Evolutionary conservation across 176 grass and related monocot genomes (phyloP).

Genomic region (bread wheat (Triticum aestivum)): DNA sequence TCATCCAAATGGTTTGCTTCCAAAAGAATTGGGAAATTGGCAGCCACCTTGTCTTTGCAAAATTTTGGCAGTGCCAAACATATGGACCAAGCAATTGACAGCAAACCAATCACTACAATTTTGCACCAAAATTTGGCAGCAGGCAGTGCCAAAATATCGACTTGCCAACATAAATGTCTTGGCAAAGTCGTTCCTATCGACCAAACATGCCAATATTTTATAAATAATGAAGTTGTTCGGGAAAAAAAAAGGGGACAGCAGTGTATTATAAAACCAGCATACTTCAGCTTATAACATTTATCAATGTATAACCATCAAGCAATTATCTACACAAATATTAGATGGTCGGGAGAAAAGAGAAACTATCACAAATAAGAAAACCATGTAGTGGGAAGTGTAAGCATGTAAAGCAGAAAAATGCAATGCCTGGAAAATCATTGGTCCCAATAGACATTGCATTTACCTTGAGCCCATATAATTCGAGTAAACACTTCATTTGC

Average conservation of each 20-base stretch:
- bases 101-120: neutral
- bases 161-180: neutral
- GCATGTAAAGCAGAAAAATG: conserved; percentile 2
- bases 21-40: neutral
- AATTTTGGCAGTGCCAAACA: neutral
- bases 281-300: conserved; percentile 19
- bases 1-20: neutral
- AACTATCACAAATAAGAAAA: neutral
- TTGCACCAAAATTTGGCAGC: neutral
- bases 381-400: neutral
- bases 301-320: neutral
- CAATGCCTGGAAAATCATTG: conserved; percentile 8
- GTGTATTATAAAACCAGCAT: conserved; percentile 6
- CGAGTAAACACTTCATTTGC: conserved; percentile 99
- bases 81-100: neutral
- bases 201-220: conserved; percentile 2
- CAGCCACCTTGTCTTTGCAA: neutral
- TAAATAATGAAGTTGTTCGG: neutral
- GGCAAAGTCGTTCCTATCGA: neutral
- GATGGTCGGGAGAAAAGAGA: conserved; percentile 17
- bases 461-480: conserved; percentile 99
- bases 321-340: neutral
- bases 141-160: neutral
- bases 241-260: neutral
- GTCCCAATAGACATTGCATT: conserved; percentile 20